phyloP scores from a whole-genome alignment of 768 basidiomycete species.

The Pleurotus sapidus region DNA sequence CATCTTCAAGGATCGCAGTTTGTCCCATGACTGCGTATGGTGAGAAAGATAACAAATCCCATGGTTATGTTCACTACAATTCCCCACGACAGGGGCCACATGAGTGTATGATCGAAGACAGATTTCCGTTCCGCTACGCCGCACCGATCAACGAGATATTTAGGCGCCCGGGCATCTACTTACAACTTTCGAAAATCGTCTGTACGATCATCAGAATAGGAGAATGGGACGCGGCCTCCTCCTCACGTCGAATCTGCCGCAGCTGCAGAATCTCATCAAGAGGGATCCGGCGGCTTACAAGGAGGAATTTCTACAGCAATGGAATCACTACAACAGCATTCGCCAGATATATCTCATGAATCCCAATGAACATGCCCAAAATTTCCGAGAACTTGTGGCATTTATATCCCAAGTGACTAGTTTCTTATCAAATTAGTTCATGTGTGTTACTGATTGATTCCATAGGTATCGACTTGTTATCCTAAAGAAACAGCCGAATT shows the following conservation, averaged over 20 bases:
- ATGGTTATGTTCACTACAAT: no score
- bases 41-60: no score
- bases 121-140: no score
- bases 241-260: conserved; percentile 87
- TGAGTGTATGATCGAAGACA: no score
- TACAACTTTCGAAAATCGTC: no score
- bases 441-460: not conserved
- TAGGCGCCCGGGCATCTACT: no score
- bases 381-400: conserved; percentile 83
- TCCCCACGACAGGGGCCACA: no score
- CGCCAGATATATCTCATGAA: conserved; percentile 81
- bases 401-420: conserved; percentile 81
- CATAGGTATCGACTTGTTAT: conserved; percentile 87
- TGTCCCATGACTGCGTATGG: no score
- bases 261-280: conserved; percentile 96
- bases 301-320: conserved; percentile 96
- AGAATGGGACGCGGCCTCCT: conserved; percentile 66
- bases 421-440: not conserved
- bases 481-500: conserved; percentile 88
- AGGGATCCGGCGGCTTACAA: conserved; percentile 86
- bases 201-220: no score
- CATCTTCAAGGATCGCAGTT: no score
- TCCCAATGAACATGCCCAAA: conserved; percentile 81
- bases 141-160: no score
- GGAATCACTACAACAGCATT: conserved; percentile 90